Evolutionary conservation across 208 protist species (phyloP).

Genomic region (Trypanosoma platydactyli): DNA sequence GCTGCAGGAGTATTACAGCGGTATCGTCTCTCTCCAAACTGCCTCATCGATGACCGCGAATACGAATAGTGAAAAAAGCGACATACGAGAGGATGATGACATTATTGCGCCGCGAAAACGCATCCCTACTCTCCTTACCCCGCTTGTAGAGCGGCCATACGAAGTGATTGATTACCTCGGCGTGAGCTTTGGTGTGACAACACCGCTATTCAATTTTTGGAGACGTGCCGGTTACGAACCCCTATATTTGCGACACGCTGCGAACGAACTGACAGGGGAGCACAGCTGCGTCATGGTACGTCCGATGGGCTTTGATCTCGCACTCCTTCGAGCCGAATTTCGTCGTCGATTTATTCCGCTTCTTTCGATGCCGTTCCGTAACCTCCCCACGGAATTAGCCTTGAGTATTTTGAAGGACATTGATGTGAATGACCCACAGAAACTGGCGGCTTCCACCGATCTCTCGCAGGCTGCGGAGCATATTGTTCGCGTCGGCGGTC

Average conservation of each 20-base stretch:
- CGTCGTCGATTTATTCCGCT: conserved; percentile 89
- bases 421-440: conserved; percentile 55
- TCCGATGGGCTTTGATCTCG: conserved; percentile 68
- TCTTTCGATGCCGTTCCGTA: conserved; percentile 92
- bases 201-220: conserved; percentile 98
- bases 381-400: conserved; percentile 82
- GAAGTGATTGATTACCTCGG: conserved; percentile 98
- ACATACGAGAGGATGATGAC: conserved; percentile 22
- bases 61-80: conserved; percentile 13
- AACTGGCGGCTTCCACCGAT: conserved; percentile 40
- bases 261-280: conserved; percentile 99
- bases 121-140: conserved; percentile 81
- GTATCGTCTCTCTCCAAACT: conserved; percentile 67
- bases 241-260: conserved; percentile 91
- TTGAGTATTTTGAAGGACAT: conserved; percentile 81
- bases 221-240: conserved; percentile 81
- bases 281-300: conserved; percentile 99
- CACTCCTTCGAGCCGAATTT: conserved; percentile 88
- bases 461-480: conserved; percentile 28
- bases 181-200: conserved; percentile 97
- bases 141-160: conserved; percentile 84
- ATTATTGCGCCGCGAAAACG: conserved; percentile 41
- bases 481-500: conserved; percentile 56
- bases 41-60: conserved; percentile 18
- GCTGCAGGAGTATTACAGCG: conserved; percentile 95